phyloP scores from a whole-genome alignment of 306 rosid genomes.

The Pyrus communis region DNA sequence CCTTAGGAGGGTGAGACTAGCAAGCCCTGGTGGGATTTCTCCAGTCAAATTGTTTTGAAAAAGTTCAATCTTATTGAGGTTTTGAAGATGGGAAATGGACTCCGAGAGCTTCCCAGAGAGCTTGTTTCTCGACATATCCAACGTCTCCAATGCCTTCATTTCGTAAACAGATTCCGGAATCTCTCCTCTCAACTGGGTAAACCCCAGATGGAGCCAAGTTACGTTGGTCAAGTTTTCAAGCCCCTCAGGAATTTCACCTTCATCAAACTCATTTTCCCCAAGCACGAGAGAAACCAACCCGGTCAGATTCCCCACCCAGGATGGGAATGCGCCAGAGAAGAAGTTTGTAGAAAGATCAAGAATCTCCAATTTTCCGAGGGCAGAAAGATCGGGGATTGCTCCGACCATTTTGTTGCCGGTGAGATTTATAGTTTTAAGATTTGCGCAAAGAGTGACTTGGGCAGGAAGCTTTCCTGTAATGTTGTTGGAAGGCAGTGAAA shows the following conservation, averaged over 20 bases:
- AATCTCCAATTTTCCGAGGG: slow-evolving; percentile 44
- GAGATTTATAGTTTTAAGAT: slow-evolving; percentile 63
- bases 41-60: slow-evolving; percentile 60
- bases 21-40: slow-evolving; percentile 61
- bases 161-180: slow-evolving; percentile 72
- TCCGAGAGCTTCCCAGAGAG: slow-evolving; percentile 63
- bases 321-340: slow-evolving; percentile 52
- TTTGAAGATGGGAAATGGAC: slow-evolving; percentile 61
- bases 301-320: slow-evolving; percentile 70
- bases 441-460: slow-evolving; percentile 34
- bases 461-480: slow-evolving; percentile 61
- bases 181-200: slow-evolving; percentile 62
- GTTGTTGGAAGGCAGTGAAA: slow-evolving; percentile 50
- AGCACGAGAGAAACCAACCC: slow-evolving; percentile 45
- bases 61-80: slow-evolving; percentile 64
- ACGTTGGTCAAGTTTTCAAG: slow-evolving; percentile 63
- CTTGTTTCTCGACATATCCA: slow-evolving; percentile 73
- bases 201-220: slow-evolving; percentile 66
- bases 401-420: slow-evolving; percentile 48
- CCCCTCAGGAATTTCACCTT: slow-evolving; percentile 47
- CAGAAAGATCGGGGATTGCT: slow-evolving; percentile 64
- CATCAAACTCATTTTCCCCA: slow-evolving; percentile 47
- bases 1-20: slow-evolving; percentile 52
- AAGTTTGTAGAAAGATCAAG: slow-evolving; percentile 65
- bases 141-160: slow-evolving; percentile 50